phyloP scores from a whole-genome alignment of 768 basidiomycete genomes.

The Agrocybe chaxingu region DNA sequence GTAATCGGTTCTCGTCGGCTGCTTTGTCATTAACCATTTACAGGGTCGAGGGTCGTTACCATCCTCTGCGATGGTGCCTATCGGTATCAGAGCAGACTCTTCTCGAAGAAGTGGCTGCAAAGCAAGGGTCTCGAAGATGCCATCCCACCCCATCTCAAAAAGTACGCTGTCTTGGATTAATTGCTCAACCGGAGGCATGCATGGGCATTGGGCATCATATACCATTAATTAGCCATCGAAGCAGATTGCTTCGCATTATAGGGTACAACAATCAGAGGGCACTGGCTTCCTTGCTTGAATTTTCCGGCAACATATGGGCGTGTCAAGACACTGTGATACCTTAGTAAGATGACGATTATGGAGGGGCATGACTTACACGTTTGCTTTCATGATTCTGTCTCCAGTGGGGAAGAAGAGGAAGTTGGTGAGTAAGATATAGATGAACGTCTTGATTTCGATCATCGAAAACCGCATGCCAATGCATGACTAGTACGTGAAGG shows the following conservation, averaged over 20 bases:
- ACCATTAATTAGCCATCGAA: neutral
- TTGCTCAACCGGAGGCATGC: neutral
- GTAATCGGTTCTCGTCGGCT: slow-evolving; percentile 3
- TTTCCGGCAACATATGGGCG: slow-evolving; percentile 58
- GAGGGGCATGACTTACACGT: slow-evolving; percentile 46
- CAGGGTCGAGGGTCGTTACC: slow-evolving; percentile 84
- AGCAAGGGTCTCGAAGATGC: slow-evolving; percentile 72
- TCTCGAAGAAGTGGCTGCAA: slow-evolving; percentile 90
- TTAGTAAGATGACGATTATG: neutral
- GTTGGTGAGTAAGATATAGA: slow-evolving; percentile 65
- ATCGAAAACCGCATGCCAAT: slow-evolving; percentile 81
- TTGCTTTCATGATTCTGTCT: slow-evolving; percentile 53
- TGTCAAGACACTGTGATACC: slow-evolving; percentile 50
- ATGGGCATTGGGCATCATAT: neutral
- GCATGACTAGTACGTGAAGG: slow-evolving; percentile 53
- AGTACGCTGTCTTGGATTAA: slow-evolving; percentile 85
- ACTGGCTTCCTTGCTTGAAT: slow-evolving; percentile 57
- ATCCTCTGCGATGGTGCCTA: slow-evolving; percentile 95
- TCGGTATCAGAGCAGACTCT: slow-evolving; percentile 93
- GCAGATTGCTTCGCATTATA: slow-evolving; percentile 11
- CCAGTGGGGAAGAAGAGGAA: slow-evolving; percentile 58
- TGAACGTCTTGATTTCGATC: slow-evolving; percentile 79
- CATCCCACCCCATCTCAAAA: slow-evolving; percentile 81
- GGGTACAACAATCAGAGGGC: slow-evolving; percentile 51
- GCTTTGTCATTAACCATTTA: neutral